Conservation (phyloP, 768 basidiomycete species). For the Termitomyces sp. region DNA sequence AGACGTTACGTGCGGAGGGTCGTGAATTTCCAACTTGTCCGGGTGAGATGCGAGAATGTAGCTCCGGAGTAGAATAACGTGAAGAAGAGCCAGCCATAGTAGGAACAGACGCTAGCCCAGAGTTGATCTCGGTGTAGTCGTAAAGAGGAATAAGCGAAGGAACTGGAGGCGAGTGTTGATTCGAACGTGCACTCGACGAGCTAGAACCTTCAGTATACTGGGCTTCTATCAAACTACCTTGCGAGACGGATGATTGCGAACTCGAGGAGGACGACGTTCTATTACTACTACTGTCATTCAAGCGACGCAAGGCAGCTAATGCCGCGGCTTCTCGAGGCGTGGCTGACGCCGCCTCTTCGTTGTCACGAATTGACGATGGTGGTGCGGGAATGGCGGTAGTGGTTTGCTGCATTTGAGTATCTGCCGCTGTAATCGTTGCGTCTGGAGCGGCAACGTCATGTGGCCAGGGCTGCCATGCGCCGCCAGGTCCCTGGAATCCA, state of each 20-base stretch:
- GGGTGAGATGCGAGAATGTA: conserved; percentile 2
- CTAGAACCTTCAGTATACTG: background rate
- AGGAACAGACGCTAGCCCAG: background rate
- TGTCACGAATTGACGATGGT: conserved; percentile 9
- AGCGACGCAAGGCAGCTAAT: conserved; percentile 61
- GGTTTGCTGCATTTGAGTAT: conserved; percentile 8
- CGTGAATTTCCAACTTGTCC: conserved; percentile 8
- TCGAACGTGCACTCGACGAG: conserved; percentile 6
- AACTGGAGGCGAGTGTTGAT: conserved; percentile 13
- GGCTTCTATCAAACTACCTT: background rate
- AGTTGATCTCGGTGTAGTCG: conserved; percentile 19
- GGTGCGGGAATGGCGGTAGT: background rate
- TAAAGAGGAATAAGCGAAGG: conserved; percentile 32
- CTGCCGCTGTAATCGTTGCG: background rate
- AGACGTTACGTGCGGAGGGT: background rate
- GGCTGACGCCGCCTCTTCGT: conserved; percentile 8
- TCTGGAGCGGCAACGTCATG: conserved; percentile 8
- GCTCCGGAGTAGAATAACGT: background rate
- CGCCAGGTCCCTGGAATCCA: conserved; percentile 64
- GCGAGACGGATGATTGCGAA: background rate
- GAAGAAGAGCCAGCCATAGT: background rate
- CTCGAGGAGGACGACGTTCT: conserved; percentile 11
- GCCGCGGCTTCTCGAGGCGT: conserved; percentile 52
- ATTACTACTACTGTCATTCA: conserved; percentile 18
- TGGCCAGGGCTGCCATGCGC: conserved; percentile 65